phyloP scores from a whole-genome alignment of 108 stramenopile genomes.

The Stephanodiscus triporus region DNA sequence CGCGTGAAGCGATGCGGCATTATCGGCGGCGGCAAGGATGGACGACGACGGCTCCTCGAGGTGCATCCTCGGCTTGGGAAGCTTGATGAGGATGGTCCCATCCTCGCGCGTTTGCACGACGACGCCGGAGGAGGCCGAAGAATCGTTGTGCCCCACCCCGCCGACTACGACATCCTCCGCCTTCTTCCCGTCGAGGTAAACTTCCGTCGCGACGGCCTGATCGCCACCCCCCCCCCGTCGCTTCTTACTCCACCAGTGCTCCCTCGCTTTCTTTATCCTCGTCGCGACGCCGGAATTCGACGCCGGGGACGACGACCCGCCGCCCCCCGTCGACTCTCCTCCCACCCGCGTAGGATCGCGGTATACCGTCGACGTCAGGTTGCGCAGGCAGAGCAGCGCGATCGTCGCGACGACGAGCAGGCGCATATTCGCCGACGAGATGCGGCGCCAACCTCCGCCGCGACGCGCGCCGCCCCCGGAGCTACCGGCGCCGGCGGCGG shows the following conservation, averaged over 20 bases:
- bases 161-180: not conserved
- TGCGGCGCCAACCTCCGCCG: not conserved
- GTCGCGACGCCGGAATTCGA: constrained; percentile 4
- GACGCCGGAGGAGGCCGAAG: constrained; percentile 5
- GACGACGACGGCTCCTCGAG: not conserved
- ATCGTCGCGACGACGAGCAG: constrained; percentile 14
- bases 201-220: constrained; percentile 4
- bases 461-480: not conserved
- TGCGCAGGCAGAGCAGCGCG: constrained; percentile 25
- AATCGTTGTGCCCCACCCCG: not conserved
- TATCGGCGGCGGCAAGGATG: not conserved
- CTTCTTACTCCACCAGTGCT: constrained; percentile 20
- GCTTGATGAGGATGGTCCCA: constrained; percentile 44
- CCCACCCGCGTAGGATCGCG: not conserved
- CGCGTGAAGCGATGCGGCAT: not conserved
- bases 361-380: constrained; percentile 15
- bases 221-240: not conserved
- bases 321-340: not conserved
- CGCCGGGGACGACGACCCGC: not conserved
- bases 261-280: constrained; percentile 42
- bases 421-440: constrained; percentile 18
- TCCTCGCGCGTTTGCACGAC: constrained; percentile 41
- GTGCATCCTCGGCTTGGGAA: constrained; percentile 43
- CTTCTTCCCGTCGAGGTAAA: constrained; percentile 21
- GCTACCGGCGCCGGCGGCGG: not conserved